phyloP scores from a whole-genome alignment of 106 monocot genomes.

The Allium fistulosum region DNA sequence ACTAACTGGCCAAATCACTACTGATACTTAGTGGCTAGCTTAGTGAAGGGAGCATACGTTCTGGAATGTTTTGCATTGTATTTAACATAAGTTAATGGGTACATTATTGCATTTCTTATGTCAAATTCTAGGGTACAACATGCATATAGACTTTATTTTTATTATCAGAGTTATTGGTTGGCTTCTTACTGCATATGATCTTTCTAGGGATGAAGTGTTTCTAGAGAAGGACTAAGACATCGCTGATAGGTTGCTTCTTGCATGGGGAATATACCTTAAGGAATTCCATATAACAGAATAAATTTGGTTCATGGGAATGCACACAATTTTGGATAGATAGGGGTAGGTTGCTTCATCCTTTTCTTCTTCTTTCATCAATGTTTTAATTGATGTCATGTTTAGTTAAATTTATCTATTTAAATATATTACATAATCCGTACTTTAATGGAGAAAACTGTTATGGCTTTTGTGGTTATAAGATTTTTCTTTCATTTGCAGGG shows the following conservation, averaged over 20 bases:
- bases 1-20: no score
- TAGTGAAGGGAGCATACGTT: no score
- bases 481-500: conserved; percentile 33
- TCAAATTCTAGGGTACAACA: no score
- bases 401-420: no score
- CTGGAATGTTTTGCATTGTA: no score
- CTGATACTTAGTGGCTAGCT: no score
- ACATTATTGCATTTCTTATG: no score
- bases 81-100: no score
- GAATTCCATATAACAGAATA: conserved; percentile 89
- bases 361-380: background rate
- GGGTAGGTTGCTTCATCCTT: conserved; percentile 33
- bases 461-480: background rate
- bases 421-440: no score
- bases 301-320: conserved; percentile 80
- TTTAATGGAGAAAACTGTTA: no score
- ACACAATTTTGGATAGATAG: conserved; percentile 89
- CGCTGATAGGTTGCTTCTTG: conserved; percentile 74
- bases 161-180: no score
- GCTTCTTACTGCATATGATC: conserved; percentile 87
- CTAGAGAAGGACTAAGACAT: conserved; percentile 95
- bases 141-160: no score
- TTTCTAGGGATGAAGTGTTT: conserved; percentile 87
- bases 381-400: background rate
- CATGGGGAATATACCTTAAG: conserved; percentile 85